phyloP scores from a whole-genome alignment of 805 yeast genomes.

The Pichia rugopelliculosa region DNA sequence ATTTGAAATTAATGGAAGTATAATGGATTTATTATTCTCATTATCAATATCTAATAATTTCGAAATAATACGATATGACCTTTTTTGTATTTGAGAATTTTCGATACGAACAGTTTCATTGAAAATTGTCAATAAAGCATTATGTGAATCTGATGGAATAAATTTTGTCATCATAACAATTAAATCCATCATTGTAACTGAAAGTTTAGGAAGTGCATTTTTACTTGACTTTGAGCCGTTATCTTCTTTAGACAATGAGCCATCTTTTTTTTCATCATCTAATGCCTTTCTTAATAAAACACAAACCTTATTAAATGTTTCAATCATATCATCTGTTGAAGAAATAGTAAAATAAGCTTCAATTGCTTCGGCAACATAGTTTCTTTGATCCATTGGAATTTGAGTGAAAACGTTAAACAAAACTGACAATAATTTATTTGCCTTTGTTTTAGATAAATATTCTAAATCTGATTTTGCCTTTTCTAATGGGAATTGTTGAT shows the following conservation, averaged over 20 bases:
- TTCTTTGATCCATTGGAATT: slow-evolving; percentile 76
- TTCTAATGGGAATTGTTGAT: slow-evolving; percentile 53
- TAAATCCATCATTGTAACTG: slow-evolving; percentile 87
- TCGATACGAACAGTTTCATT: slow-evolving; percentile 51
- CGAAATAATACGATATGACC: slow-evolving; percentile 75
- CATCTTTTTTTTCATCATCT: slow-evolving; percentile 43
- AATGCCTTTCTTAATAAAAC: slow-evolving; percentile 66
- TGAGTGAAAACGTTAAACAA: slow-evolving; percentile 90
- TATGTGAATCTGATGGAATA: slow-evolving; percentile 63
- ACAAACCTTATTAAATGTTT: slow-evolving; percentile 82
- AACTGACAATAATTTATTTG: slow-evolving; percentile 76
- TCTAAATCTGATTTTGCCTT: slow-evolving; percentile 51
- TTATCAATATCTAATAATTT: slow-evolving; percentile 52
- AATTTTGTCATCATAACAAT: slow-evolving; percentile 81
- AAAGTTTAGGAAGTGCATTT: slow-evolving; percentile 40
- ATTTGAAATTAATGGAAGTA: slow-evolving; percentile 40
- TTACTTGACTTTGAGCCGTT: slow-evolving; percentile 27
- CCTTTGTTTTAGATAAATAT: slow-evolving; percentile 50
- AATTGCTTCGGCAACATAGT: slow-evolving; percentile 78
- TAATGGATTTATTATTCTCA: slow-evolving; percentile 48
- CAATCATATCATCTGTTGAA: slow-evolving; percentile 55
- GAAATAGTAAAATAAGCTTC: slow-evolving; percentile 72
- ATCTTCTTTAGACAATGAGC: slow-evolving; percentile 25
- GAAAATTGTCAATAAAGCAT: slow-evolving; percentile 73
- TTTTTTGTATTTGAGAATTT: slow-evolving; percentile 73